Evolutionary conservation across 73 alveolate genomes (phyloP).

Genomic region (Paramecium primaurelia): DNA sequence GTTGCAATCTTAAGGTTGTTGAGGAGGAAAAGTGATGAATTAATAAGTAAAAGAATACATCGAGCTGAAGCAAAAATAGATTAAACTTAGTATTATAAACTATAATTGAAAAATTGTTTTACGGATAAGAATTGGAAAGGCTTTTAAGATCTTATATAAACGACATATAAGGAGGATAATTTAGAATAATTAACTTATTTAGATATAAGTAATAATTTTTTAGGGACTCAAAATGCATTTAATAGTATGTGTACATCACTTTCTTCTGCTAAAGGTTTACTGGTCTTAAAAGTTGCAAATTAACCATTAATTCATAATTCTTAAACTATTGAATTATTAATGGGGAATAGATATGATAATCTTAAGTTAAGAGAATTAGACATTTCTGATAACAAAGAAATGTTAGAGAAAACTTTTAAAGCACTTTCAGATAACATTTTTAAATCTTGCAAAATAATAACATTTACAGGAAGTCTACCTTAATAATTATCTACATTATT

Average conservation of each 20-base stretch:
- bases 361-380: not conserved
- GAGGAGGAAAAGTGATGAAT: not conserved
- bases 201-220: not conserved
- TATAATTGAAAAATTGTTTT: not conserved
- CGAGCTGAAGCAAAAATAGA: not conserved
- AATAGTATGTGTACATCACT: not conserved
- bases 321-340: not conserved
- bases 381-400: not conserved
- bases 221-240: not conserved
- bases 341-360: conserved; percentile 9
- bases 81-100: not conserved
- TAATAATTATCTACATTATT: not conserved
- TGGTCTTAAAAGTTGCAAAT: not conserved
- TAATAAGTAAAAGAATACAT: not conserved
- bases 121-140: not conserved
- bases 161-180: conserved; percentile 10
- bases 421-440: not conserved
- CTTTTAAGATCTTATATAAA: not conserved
- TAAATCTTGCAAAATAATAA: not conserved
- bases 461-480: not conserved
- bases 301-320: not conserved
- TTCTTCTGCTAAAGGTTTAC: conserved; percentile 25
- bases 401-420: conserved; percentile 13
- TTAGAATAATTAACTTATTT: not conserved
- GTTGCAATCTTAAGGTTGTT: not conserved